Evolutionary conservation across 78 protist species (phyloP), one percentile per base, ranked within the genome.

Genomic region (Pigoraptor vietnamica): DNA sequence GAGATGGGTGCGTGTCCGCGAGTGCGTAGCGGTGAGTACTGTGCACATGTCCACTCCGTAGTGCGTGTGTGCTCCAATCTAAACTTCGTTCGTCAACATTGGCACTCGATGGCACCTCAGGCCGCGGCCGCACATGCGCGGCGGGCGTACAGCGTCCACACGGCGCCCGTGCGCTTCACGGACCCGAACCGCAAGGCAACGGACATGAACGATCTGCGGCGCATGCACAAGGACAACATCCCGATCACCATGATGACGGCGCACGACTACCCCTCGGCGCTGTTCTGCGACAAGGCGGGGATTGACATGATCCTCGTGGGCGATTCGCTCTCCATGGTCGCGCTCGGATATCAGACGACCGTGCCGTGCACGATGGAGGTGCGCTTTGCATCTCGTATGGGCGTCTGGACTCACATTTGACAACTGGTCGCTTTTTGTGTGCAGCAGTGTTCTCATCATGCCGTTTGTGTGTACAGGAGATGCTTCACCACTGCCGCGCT

Each of bases 261-360:
- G 0, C 94, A 96, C 88, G 98, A 97, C 84, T 96, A 93, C 56
- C 93, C 96, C 25, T 88, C 96, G 81, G 95, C 97, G 0, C 90
- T 90, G 39, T 86, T 92, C 35, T 95, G 93, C 0, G 97, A 93
- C 86, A 14, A 6, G 37, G 95, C 96, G 23, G 94, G 94, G 1
- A 56, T 94, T 1, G 95, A 96, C 81, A n/a, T 90, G 81, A 25
- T 94, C 0, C 96, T 96, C 24, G 95, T 96, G 33, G 99, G 99
- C 34, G 99, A 98, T 87, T 97, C 98, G 29, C 86, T 96, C 0
- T 97, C 96, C 0, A 97, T 97, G 98, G 97, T 94, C 2, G 90
- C 95, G 88, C 92, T 94, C 33, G 99, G 99, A 81, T 94, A 95
- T 37, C 95, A 93, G n/a, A 87, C 95, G 14, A 98, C 99, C 29